phyloP scores from a whole-genome alignment of 208 protist genomes.

The Crithidia mellificae region DNA sequence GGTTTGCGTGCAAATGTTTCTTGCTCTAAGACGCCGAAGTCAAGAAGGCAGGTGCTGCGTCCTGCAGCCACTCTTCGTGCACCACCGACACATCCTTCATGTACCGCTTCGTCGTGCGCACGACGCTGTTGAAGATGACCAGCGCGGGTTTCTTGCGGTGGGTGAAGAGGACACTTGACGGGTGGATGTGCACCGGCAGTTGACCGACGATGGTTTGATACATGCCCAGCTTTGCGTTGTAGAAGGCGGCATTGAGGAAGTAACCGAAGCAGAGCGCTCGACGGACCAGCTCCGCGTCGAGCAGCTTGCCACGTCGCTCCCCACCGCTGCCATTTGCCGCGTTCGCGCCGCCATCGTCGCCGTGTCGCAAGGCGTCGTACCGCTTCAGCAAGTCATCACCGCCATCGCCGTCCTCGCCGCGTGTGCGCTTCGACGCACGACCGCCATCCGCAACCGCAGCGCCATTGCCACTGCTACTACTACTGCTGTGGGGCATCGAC shows the following conservation, averaged over 20 bases:
- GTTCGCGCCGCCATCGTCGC: slow-evolving; percentile 7
- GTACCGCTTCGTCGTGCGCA: slow-evolving; percentile 88
- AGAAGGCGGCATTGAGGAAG: slow-evolving; percentile 89
- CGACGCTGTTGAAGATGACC: slow-evolving; percentile 88
- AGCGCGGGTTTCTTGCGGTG: slow-evolving; percentile 80
- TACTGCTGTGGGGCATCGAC: too few species aligned
- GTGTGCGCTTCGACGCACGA: slow-evolving; percentile 14
- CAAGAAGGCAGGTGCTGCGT: slow-evolving; percentile 72
- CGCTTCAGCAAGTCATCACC: slow-evolving; percentile 35
- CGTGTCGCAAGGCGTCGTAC: slow-evolving; percentile 30
- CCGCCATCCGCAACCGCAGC: slow-evolving; percentile 1
- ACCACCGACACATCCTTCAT: slow-evolving; percentile 91
- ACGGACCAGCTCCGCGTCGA: slow-evolving; percentile 78
- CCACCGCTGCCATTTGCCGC: background rate
- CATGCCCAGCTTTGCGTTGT: slow-evolving; percentile 80
- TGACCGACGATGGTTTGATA: slow-evolving; percentile 87
- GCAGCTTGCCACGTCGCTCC: slow-evolving; percentile 21
- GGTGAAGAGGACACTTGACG: slow-evolving; percentile 85
- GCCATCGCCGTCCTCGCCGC: background rate
- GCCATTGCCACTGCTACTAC: too few species aligned
- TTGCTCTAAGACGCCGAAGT: slow-evolving; percentile 38
- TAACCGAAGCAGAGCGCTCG: slow-evolving; percentile 86
- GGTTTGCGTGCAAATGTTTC: too few species aligned
- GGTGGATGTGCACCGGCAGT: slow-evolving; percentile 83
- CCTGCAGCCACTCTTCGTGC: slow-evolving; percentile 87